Percentiles rank a stretch among this genome's conserved stretches.
These are phyloP conservation scores for Colletotrichum magnum DNA, from an alignment of 2,329 filamentous ascomycete species.

Conservation along the genomic window DNA sequence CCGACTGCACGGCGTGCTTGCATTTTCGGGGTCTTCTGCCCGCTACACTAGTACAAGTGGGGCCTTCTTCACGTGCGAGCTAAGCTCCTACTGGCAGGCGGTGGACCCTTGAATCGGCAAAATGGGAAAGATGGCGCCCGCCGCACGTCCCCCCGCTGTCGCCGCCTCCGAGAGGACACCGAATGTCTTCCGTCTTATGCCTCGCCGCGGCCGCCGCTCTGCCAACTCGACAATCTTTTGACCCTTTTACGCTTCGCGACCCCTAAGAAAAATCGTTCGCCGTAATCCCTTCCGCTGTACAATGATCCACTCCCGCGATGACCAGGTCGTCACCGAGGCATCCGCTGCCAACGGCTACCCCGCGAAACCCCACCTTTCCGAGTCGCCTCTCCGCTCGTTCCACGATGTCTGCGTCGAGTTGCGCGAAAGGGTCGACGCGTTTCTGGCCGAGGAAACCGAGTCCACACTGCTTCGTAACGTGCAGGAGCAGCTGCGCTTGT, in stretches of 20 bases:
- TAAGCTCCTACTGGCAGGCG: conserved; percentile 4
- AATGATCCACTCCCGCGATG: conserved; percentile 29
- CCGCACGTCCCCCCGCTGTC: conserved; percentile 32
- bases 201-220: conserved; percentile 7
- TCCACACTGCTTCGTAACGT: conserved; percentile 72
- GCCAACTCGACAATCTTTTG: neutral
- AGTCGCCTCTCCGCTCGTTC: conserved; percentile 42
- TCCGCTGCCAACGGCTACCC: conserved; percentile 33
- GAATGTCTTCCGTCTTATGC: conserved; percentile 30
- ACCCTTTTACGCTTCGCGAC: neutral
- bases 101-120: conserved; percentile 17
- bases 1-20: conserved; percentile 8
- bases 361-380: conserved; percentile 39
- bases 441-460: conserved; percentile 73
- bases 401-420: conserved; percentile 65
- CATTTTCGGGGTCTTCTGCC: conserved; percentile 25
- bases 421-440: conserved; percentile 72
- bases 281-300: neutral
- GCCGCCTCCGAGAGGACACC: conserved; percentile 37
- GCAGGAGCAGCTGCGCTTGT: conserved; percentile 81
- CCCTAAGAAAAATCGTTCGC: neutral
- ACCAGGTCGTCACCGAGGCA: conserved; percentile 21
- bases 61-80: conserved; percentile 4
- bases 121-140: conserved; percentile 17
- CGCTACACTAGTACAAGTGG: conserved; percentile 26